Evolutionary conservation across 257 asterid species (phyloP).

Genomic region (Nemophila menziesii): DNA sequence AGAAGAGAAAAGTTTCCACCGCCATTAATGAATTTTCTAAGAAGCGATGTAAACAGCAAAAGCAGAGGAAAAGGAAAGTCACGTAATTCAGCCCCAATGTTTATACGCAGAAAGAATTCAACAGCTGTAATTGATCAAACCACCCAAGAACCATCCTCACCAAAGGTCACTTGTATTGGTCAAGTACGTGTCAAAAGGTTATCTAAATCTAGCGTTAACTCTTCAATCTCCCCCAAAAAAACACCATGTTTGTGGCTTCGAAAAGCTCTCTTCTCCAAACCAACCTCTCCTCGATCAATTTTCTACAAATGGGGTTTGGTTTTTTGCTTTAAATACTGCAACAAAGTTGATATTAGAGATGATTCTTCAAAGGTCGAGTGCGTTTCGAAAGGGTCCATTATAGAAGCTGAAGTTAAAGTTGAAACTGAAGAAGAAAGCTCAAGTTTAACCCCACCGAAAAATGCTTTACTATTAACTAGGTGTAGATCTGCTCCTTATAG

Average conservation of each 20-base stretch:
- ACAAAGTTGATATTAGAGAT: constrained; percentile 30
- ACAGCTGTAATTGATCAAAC: constrained; percentile 18
- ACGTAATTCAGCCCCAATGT: constrained; percentile 59
- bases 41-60: constrained; percentile 33
- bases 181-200: constrained; percentile 65
- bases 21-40: constrained; percentile 63
- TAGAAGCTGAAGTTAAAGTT: constrained; percentile 8
- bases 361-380: constrained; percentile 17
- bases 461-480: constrained; percentile 64
- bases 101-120: constrained; percentile 30
- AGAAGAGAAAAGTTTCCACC: constrained; percentile 73
- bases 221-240: constrained; percentile 8
- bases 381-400: constrained; percentile 2
- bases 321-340: constrained; percentile 36
- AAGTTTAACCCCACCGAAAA: constrained; percentile 39
- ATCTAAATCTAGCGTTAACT: constrained; percentile 1
- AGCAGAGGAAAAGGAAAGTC: constrained; percentile 59
- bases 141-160: constrained; percentile 65
- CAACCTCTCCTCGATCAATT: constrained; percentile 8
- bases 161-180: constrained; percentile 86
- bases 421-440: constrained; percentile 17
- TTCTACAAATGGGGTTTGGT: constrained; percentile 21
- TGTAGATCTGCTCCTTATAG: constrained; percentile 97
- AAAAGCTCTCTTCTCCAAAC: constrained; percentile 13
- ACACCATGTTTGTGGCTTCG: constrained; percentile 23